Evolutionary conservation across 192 early-diverging fungal species (phyloP), one percentile per base, ranked within the genome.

Genomic region (Borealophlyctis nickersoniae): DNA sequence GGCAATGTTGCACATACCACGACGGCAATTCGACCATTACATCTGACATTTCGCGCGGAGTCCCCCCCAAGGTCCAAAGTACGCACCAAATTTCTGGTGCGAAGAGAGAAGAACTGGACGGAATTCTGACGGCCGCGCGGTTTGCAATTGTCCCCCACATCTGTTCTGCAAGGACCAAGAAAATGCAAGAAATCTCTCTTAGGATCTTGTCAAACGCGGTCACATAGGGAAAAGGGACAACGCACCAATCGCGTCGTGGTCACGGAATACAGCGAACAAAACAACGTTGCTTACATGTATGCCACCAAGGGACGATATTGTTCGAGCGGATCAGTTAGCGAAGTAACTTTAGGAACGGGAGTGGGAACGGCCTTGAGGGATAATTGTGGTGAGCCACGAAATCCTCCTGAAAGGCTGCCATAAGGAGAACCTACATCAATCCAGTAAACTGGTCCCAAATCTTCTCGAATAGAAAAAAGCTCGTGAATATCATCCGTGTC

Each of bases 401-500:
- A n/a, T n/a, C n/a, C n/a, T n/a, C n/a, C n/a, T n/a, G 39, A 7
- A 45, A 45, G 7, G 39, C 19, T 45, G 39, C 39, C 19, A 45
- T 45, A 19, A 13, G 19, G 23, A 28, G 28, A 13, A 53, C 66
- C 36, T n/a, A 81, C 80, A 71, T 85, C 80, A 32, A 86, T 56
- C 63, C 77, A 72, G 0, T 73, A 58, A 22, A 88, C 77, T 2
- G 77, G 60, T 9, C 69, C 77, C 49, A 81, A 45, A 3, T 66
- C 72, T 2, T 76, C 65, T 36, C 85, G 80, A 5, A 90, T 69
- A 30, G 88, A 90, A 1, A 68, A 58, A 7, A 91, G 55, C 71
- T 92, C 89, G 29, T 78, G 81, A 23, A 89, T 76, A 61, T 87
- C 80, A 61, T 89, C 86, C 5, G 77, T 66, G 49, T 86, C 76